phyloP scores from a whole-genome alignment of 2,329 filamentous ascomycete genomes.

The Trichoderma lentiforme region DNA sequence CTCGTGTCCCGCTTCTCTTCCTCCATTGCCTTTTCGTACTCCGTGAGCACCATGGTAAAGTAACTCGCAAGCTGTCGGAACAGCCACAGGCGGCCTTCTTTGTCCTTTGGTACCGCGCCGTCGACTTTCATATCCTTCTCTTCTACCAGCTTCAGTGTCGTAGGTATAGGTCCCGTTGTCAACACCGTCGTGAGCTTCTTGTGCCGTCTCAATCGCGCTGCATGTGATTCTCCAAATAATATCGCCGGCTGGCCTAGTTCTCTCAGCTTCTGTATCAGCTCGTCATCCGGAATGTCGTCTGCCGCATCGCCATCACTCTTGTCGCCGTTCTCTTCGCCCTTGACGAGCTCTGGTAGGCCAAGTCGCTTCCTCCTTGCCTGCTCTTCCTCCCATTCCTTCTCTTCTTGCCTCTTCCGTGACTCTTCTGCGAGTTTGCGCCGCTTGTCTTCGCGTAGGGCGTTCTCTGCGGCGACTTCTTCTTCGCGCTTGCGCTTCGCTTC shows the following conservation, averaged over 20 bases:
- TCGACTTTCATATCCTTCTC: constrained; percentile 88
- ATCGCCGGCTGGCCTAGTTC: constrained; percentile 67
- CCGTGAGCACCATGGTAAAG: constrained; percentile 90
- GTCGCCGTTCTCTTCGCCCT: constrained; percentile 33
- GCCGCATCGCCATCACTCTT: constrained; percentile 43
- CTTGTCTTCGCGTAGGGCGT: constrained; percentile 74
- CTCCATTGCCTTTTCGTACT: constrained; percentile 79
- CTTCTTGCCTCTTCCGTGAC: constrained; percentile 64
- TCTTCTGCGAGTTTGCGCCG: constrained; percentile 77
- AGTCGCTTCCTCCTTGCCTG: constrained; percentile 68
- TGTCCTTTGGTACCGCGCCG: constrained; percentile 58
- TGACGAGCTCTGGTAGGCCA: constrained; percentile 71
- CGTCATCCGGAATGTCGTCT: constrained; percentile 68
- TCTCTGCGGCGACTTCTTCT: constrained; percentile 73
- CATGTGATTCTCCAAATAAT: constrained; percentile 80
- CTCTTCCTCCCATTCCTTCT: constrained; percentile 72
- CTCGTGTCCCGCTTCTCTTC: constrained; percentile 62
- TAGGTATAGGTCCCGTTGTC: constrained; percentile 79
- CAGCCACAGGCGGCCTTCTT: constrained; percentile 65
- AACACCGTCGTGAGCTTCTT: constrained; percentile 60
- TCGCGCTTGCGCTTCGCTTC: constrained; percentile 84
- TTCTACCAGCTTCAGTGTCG: constrained; percentile 72
- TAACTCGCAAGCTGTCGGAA: constrained; percentile 89
- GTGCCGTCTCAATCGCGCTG: constrained; percentile 66
- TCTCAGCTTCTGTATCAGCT: constrained; percentile 66